phyloP scores from a whole-genome alignment of 257 asterid species.

The Solanum etuberosum region DNA sequence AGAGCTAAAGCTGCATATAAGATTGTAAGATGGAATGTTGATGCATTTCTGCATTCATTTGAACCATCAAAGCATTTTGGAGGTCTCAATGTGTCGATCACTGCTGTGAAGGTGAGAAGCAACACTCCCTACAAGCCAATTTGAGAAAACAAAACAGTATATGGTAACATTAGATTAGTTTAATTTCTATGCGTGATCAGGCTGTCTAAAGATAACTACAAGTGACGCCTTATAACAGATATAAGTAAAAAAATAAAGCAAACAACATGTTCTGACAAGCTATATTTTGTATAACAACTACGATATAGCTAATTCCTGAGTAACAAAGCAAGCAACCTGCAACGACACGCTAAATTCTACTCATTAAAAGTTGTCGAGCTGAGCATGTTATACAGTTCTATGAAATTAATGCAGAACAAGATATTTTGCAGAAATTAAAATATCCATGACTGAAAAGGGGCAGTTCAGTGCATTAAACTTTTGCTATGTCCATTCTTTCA shows the following conservation, averaged over 20 bases:
- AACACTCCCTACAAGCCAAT: slow-evolving; percentile 30
- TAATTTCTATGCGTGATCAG: not conserved
- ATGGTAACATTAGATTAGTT: not conserved
- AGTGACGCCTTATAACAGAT: not conserved
- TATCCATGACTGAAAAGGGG: too few relatives aligned
- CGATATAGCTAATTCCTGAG: not conserved
- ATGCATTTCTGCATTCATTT: slow-evolving; percentile 27
- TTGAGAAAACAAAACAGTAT: not conserved
- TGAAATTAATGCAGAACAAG: not conserved
- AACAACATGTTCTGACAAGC: not conserved
- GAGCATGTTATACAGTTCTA: not conserved
- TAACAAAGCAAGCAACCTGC: not conserved
- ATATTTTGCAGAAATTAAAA: not conserved
- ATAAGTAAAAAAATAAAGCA: not conserved
- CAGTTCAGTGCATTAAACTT: not conserved
- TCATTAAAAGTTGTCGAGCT: not conserved
- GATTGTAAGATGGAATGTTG: slow-evolving; percentile 28
- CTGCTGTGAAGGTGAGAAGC: slow-evolving; percentile 36
- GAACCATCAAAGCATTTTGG: slow-evolving; percentile 29
- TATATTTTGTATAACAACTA: not conserved
- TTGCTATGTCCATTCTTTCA: not conserved
- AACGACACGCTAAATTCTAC: not conserved
- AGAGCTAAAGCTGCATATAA: slow-evolving; percentile 44
- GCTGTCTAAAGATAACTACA: not conserved
- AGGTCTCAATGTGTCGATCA: slow-evolving; percentile 32